phyloP scores from a whole-genome alignment of 2,329 filamentous ascomycete species.

The Aspergillus tamarii region DNA sequence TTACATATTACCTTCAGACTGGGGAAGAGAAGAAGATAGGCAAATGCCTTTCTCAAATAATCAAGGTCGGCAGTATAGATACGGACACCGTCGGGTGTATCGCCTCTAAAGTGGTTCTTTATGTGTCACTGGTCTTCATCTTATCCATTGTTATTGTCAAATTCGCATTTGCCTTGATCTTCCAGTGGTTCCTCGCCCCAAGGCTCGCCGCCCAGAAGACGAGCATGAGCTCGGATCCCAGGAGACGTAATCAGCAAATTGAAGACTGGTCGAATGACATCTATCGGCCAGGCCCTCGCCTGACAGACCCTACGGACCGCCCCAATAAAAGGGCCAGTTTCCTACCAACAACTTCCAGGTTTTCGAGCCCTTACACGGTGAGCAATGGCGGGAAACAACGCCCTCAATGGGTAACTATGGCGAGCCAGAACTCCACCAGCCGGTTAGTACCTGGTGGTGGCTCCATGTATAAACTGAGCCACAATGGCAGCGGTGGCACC shows the following conservation, averaged over 20 bases:
- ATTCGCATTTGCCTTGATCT: conserved; percentile 84
- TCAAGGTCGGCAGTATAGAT: conserved; percentile 94
- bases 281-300: conserved; percentile 82
- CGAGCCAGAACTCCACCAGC: conserved; percentile 78
- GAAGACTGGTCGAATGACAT: conserved; percentile 99
- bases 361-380: conserved; percentile 84
- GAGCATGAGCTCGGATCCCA: conserved; percentile 76
- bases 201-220: conserved; percentile 85
- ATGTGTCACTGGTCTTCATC: conserved; percentile 90
- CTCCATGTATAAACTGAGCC: conserved; percentile 67
- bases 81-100: conserved; percentile 97
- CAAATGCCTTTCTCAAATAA: conserved; percentile 87
- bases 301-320: conserved; percentile 76
- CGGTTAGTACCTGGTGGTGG: conserved; percentile 65
- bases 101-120: conserved; percentile 94
- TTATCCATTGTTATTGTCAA: conserved; percentile 83
- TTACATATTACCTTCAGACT: conserved; percentile 84
- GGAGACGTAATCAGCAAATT: conserved; percentile 87
- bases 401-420: conserved; percentile 85
- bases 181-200: conserved; percentile 94
- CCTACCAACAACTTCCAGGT: conserved; percentile 89
- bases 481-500: conserved; percentile 61
- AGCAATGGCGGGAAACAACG: conserved; percentile 63
- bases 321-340: conserved; percentile 83
- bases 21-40: conserved; percentile 77